A percentile compares a stretch with the other conserved stretches of the same genome.
Evolutionary conservation across 768 basidiomycete genomes (phyloP).

Genomic region (Tricholoma hemisulphureum): DNA sequence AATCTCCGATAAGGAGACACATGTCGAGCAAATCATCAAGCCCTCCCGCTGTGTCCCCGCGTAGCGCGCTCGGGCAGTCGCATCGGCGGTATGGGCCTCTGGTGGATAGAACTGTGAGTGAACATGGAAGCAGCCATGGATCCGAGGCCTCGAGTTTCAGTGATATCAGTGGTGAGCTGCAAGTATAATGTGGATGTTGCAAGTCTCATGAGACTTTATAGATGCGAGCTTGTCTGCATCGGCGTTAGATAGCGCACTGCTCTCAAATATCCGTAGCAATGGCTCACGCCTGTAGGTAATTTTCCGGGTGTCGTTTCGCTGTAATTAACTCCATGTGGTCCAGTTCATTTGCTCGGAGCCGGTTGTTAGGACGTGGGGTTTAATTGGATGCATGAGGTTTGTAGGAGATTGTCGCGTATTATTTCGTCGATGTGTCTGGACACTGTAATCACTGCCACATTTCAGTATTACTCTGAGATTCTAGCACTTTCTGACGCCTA

Average conservation of each 20-base stretch:
- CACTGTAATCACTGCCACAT: constrained; percentile 9
- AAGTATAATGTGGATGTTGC: neutral
- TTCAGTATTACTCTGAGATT: constrained; percentile 14
- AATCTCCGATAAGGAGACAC: constrained; percentile 52
- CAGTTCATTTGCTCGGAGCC: constrained; percentile 40
- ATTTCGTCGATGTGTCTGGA: constrained; percentile 9
- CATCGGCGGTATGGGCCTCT: constrained; percentile 47
- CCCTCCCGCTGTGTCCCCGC: constrained; percentile 56
- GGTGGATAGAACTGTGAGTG: constrained; percentile 43
- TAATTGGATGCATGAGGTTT: neutral
- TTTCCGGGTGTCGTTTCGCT: neutral
- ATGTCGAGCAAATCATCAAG: constrained; percentile 59
- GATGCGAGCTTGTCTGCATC: constrained; percentile 77
- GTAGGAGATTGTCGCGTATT: neutral
- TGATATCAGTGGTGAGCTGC: constrained; percentile 72
- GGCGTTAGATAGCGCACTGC: constrained; percentile 74
- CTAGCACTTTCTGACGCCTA: constrained; percentile 17
- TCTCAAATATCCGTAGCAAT: constrained; percentile 69
- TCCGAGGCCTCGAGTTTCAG: constrained; percentile 83
- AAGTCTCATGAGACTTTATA: constrained; percentile 21
- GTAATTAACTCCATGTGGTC: neutral
- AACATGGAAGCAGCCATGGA: constrained; percentile 61
- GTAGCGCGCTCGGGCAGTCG: constrained; percentile 51
- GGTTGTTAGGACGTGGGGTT: constrained; percentile 29
- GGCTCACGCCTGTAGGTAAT: constrained; percentile 68